Conservation (phyloP, 2,329 filamentous ascomycete species). For the Colletotrichum aenigma region DNA sequence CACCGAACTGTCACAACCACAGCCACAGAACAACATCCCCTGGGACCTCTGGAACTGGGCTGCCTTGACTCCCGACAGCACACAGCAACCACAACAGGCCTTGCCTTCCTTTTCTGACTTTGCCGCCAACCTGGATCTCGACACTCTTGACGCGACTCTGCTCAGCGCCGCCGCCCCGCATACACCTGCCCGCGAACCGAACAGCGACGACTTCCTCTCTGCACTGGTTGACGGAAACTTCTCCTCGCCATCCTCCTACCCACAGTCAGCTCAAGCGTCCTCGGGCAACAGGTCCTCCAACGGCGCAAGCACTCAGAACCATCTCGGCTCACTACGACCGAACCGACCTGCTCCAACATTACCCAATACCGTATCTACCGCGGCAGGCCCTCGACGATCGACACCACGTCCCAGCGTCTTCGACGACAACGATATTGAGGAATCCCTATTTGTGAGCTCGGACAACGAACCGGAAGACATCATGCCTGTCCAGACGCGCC, state of each 20-base stretch:
- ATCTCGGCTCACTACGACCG: neutral
- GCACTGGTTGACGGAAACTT: conserved; percentile 32
- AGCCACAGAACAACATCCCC: neutral
- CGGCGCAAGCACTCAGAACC: neutral
- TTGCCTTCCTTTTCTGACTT: conserved; percentile 13
- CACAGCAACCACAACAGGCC: neutral
- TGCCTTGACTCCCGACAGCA: neutral
- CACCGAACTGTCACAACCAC: neutral
- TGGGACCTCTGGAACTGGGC: neutral
- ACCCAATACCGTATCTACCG: neutral
- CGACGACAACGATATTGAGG: neutral
- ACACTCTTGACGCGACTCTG: neutral
- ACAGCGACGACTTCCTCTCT: conserved; percentile 26
- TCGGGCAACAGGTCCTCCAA: conserved; percentile 3
- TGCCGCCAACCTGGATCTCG: conserved; percentile 3
- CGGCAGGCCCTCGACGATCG: conserved; percentile 3
- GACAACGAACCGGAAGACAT: conserved; percentile 17
- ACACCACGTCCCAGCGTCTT: neutral
- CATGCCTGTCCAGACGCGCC: conserved; percentile 21
- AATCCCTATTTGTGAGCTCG: conserved; percentile 18
- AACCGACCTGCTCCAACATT: conserved; percentile 13
- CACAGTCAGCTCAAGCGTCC: conserved; percentile 28
- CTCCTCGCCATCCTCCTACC: conserved; percentile 40
- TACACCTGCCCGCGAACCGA: conserved; percentile 19
- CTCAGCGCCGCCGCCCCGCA: neutral